phyloP scores from a whole-genome alignment of 345 rosid genomes.

The Syzygium aqueum region DNA sequence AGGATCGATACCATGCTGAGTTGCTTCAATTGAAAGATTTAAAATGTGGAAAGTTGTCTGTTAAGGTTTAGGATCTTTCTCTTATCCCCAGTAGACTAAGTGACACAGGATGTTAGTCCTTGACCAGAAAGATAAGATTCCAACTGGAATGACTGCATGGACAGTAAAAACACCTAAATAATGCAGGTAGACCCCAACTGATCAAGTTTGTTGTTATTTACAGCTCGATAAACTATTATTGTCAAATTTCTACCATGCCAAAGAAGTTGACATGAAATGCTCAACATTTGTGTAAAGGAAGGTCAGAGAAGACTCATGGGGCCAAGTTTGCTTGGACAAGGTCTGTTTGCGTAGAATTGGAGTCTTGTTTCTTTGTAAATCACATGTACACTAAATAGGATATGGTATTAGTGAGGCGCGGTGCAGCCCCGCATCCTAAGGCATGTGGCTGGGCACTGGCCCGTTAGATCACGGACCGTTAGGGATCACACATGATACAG shows the following conservation, averaged over 20 bases:
- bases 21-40: background rate
- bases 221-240: background rate
- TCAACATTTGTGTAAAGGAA: too few species aligned
- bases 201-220: background rate
- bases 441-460: background rate
- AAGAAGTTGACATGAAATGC: background rate
- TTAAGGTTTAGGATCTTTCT: too few species aligned
- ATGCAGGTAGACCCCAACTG: background rate
- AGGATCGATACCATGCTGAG: background rate
- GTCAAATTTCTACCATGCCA: background rate
- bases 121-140: too few species aligned
- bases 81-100: too few species aligned
- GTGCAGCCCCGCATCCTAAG: background rate
- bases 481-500: background rate
- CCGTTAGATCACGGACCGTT: background rate
- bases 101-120: too few species aligned
- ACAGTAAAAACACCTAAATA: too few species aligned
- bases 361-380: background rate
- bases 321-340: background rate
- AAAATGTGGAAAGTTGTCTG: too few species aligned
- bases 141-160: too few species aligned
- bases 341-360: background rate
- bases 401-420: background rate
- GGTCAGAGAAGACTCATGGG: background rate
- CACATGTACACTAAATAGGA: background rate